Base-by-base conservation (phyloP, 2,329 filamentous ascomycete genomes). In the Helotiales sp. region DNA sequence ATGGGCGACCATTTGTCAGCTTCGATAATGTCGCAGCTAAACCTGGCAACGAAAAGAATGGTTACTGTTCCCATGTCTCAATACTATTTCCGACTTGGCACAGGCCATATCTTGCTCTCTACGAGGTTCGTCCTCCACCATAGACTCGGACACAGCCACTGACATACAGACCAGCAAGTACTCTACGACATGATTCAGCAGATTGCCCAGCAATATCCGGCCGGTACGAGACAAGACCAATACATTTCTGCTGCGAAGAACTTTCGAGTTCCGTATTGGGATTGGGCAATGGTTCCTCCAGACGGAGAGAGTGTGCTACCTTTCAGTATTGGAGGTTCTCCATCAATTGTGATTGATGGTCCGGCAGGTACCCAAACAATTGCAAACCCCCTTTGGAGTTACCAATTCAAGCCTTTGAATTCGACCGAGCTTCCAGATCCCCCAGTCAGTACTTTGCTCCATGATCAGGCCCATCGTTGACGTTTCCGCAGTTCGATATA, bases 301-400 rank as follows among this genome's bases (percentile, higher is more conserved):
- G 53, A 70, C 0, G 81, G 79, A 25, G 70, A 80, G 52, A 79
- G 76, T 52, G 75, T 81, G 15, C 68, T 82, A 69, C 72, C 81
- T 65, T 5, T 75, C 25, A 82, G 76, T 69, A 75, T 83, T 46
- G 74, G 77, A 1, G 74, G 75, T 2, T 75, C 69, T 6, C 67
- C 74, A 1, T 68, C 61, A 10, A 64, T 87, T 34, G 70, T 76
- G 27, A 76, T 86, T 12, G 75, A 79, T 52, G 84, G 84, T 0
- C 84, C 85, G 29, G 81, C 77, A 3, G 67, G 67, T 3, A 38
- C 33, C n/a, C 67, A 70, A 54, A 63, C 46, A 2, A 67, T 83
- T 30, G 70, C 72, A 36, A 86, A 85, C 65, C 83, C 83, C 7
- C 70, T 86, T 1, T 77, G 75, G 63, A 78, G 75, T 57, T 86